Percentiles rank a stretch among this genome's conserved stretches.
Evolutionary conservation across 2,329 filamentous ascomycete species (phyloP).

Genomic region (Grosmannia penicillata): DNA sequence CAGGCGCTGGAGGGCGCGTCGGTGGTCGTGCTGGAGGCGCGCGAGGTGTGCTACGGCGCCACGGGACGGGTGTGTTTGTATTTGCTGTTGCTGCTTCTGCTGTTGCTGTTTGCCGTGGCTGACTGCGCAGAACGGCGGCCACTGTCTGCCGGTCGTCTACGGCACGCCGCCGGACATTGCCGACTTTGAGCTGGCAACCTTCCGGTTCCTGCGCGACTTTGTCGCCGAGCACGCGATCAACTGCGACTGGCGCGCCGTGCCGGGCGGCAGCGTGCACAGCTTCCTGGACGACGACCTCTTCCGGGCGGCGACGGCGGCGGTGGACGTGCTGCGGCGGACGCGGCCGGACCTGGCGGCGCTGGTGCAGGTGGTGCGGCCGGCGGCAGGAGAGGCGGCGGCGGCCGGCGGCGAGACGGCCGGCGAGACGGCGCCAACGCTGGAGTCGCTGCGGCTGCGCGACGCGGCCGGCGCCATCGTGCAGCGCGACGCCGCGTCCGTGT

Average conservation of each 20-base stretch:
- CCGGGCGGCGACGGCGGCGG: conserved; percentile 30
- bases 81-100: background rate
- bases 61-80: conserved; percentile 58
- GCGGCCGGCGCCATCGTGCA: conserved; percentile 52
- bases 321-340: conserved; percentile 31
- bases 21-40: conserved; percentile 62
- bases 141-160: conserved; percentile 63
- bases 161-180: conserved; percentile 43
- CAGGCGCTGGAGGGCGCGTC: conserved; percentile 38
- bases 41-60: conserved; percentile 71
- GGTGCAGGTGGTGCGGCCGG: conserved; percentile 22
- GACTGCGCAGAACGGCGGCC: conserved; percentile 43
- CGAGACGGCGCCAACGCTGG: conserved; percentile 20
- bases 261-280: conserved; percentile 41
- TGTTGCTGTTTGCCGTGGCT: background rate
- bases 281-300: conserved; percentile 44
- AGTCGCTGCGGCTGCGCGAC: conserved; percentile 35
- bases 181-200: conserved; percentile 59
- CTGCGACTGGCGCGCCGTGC: conserved; percentile 54
- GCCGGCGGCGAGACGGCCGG: conserved; percentile 6
- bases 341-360: conserved; percentile 42
- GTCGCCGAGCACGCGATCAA: conserved; percentile 41
- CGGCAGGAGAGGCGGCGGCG: conserved; percentile 1
- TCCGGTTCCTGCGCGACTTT: conserved; percentile 41
- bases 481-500: conserved; percentile 50